These are phyloP conservation scores for Phlebiopsis flavidoalba DNA, from an alignment of 768 basidiomycete genomes.

Conservation along the genomic window DNA sequence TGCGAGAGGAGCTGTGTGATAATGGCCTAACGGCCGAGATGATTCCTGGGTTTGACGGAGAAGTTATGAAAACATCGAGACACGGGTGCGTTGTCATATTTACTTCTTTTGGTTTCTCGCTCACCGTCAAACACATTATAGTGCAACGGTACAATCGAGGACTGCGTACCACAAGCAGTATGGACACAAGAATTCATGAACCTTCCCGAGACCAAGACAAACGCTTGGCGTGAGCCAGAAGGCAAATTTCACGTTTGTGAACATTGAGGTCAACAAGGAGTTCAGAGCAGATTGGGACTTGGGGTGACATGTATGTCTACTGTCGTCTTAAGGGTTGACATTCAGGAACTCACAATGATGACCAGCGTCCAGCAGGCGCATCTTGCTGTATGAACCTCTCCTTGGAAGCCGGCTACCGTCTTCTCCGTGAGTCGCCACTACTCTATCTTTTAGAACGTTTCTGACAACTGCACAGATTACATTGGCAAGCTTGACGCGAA, in stretches of 20 bases:
- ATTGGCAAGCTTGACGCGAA: slow-evolving; percentile 2
- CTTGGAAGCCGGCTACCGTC: not conserved
- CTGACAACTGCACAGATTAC: not conserved
- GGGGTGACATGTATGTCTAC: not conserved
- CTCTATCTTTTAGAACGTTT: not conserved
- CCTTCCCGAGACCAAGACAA: not conserved
- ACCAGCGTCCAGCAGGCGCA: not conserved
- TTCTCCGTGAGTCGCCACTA: not conserved
- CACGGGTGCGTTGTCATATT: not conserved
- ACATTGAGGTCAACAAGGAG: not conserved
- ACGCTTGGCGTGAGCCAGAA: not conserved
- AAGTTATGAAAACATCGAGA: not conserved
- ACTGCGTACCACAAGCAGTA: not conserved
- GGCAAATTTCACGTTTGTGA: not conserved
- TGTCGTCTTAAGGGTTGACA: not conserved
- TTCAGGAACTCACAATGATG: not conserved
- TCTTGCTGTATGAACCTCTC: not conserved
- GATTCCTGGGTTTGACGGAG: not conserved
- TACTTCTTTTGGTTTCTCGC: not conserved
- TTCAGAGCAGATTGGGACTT: not conserved
- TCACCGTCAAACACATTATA: not conserved
- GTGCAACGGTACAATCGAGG: not conserved
- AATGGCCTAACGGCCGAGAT: not conserved
- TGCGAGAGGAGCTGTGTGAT: not conserved
- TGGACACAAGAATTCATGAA: not conserved